Base-by-base conservation (phyloP, 176 grass and related monocot species). In the Hsuehochloa calcarea region DNA sequence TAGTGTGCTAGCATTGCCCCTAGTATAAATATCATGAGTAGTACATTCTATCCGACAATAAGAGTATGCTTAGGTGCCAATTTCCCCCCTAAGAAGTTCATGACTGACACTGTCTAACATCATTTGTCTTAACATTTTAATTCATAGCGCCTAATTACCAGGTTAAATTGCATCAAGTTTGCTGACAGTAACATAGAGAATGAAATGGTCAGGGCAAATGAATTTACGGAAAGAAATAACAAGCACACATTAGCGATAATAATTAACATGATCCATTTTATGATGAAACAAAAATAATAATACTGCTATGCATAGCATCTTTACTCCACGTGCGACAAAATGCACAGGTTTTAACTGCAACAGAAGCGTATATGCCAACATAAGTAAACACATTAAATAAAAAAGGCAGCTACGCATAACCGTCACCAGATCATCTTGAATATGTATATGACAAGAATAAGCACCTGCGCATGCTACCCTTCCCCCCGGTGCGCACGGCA, bases 391-490 rank as follows among this genome's bases (percentile, higher is more conserved):
- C 4, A 39, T 35, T 39, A 31, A 64, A 63, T 2, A 41, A 13
- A 86, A 49, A 31, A 16, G 10, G 19, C 5, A 73, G 17, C 39
- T 60, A n/a, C 20, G 10, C 22, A 74, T 4, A 85, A 55, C 11
- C 15, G 35, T 12, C 41, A 22, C 59, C 25, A 55, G 10, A 27
- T 64, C 64, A 71, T 76, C 37, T 82, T 63, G 2, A 20, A 52
- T 70, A 40, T n/a, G 6, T 3, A 68, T 11, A 88, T 31, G 43
- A 70, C 7, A 81, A 70, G 45, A 76, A 86, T 6, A 74, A 84
- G 52, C 15, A 96, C 94, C 94, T 96, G 86, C 94, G 94, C 91
- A 96, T 87, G 84, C 94, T 96, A 38, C 94, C 94, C 88, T 96
- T 96, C 7, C 94, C 93, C 64, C 93, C 94, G 17, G 94, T 96